Base-by-base conservation (phyloP, 2,329 filamentous ascomycete genomes). In the Trichothecium roseum region DNA sequence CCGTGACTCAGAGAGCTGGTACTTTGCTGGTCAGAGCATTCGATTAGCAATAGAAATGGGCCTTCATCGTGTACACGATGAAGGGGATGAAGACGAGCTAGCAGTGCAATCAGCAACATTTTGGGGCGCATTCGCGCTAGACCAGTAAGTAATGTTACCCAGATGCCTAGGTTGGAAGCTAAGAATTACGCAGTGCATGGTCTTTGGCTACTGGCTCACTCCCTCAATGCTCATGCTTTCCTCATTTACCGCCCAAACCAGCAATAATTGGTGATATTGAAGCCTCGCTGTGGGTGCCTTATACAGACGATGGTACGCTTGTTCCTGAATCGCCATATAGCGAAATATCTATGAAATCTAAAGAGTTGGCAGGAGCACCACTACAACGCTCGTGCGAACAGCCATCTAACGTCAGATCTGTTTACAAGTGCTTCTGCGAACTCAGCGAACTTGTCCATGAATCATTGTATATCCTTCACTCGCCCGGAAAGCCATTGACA, bases 391-490 rank as follows among this genome's bases (percentile, higher is more conserved):
- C 70, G 3, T 74, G 64, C 45, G 64, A 74, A 41, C 78, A 80
- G 44, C 73, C 75, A 0, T 81, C 73, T 3, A 81, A 83, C 40
- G 77, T 84, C 22, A 66, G 79, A 17, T 78, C 76, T 2, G 72
- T 81, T 5, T 79, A 75, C 51, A 77, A 74, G 53, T 74, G 78
- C 43, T 79, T 84, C 45, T 81, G 78, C 48, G 75, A 80, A 47
- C 66, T 87, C 34, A 84, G 78, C 42, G 80, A 85, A 55, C 69
- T 86, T 2, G 75, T 84, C 1, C 82, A 84, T 51, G 72, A 81
- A 45, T 80, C 78, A 20, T 64, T 84, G 15, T 81, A 80, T 49
- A 69, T 81, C 28, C 68, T 85, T n/a, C 81, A 84, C 49, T 78
- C 81, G 4, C 81, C 82, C 0, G 75, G 72, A 12, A 68, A 71